Base-by-base conservation (phyloP, 352 stramenopile species). In the Phytophthora idaei region DNA sequence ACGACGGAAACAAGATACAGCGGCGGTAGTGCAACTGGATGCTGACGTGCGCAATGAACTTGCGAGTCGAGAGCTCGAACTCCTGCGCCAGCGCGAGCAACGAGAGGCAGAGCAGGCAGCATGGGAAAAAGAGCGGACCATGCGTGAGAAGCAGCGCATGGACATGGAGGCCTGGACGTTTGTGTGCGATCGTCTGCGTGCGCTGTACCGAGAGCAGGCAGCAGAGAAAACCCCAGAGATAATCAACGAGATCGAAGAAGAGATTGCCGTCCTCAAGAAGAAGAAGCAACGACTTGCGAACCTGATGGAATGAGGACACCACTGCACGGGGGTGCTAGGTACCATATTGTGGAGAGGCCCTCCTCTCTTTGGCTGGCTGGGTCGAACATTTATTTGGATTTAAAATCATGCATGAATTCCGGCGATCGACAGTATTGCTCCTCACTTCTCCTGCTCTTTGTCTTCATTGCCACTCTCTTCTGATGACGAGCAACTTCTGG, bases 131-230 rank as follows among this genome's bases (percentile, higher is more conserved):
- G 67, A 76, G 29, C 68, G 71, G 28, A 29, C 46, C 10, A 3
- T 61, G 52, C 47, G 59, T 9, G 71, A 76, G 32, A 74, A 76
- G 32, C 63, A 79, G 42, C 71, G 68, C 9, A 74, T 74, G 63
- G 68, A 76, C 54, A 68, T 76, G 58, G 68, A 79, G 49, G 47
- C 67, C 21, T 79, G 71, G 71, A 71, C 60, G 10, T 65, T 70
- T 32, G 71, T 79, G 17, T 79, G 71, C 25, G 71, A 76, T 66
- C 71, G 71, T 41, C 52, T 79, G 11, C 67, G 67, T n/a, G 42
- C 51, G 17, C 67, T 79, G 11, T 71, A 69, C 53, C 63, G 71
- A 61, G 71, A 79, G 41, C 64, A 58, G 51, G 51, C 67, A 17
- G 58, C 47, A 2, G 71, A 79, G 60, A 64, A 51, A 36, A 61